A percentile compares a stretch with the other conserved stretches of the same genome.
Evolutionary conservation across 1,284 basidiomycete species (phyloP).

Genomic region (Earliella scabrosa): DNA sequence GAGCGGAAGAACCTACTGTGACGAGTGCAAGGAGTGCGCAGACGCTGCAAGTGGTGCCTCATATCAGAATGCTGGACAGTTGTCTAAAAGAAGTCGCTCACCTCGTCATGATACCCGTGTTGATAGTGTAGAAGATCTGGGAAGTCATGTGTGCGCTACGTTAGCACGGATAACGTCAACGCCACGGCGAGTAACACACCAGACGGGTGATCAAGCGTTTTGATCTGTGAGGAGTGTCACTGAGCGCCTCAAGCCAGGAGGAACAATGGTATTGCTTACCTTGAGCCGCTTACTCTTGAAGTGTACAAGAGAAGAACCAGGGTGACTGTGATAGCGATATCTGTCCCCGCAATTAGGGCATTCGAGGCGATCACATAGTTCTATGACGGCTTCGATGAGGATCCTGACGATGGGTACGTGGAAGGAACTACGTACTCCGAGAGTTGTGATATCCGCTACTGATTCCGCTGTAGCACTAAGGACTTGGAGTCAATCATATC

Average conservation of each 20-base stretch:
- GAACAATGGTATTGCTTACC: not conserved
- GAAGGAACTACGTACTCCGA: not conserved
- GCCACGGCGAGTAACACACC: not conserved
- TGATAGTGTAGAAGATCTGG: constrained; percentile 8
- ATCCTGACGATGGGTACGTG: not conserved
- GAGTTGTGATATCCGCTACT: not conserved
- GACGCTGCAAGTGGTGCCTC: not conserved
- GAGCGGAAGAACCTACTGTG: not conserved
- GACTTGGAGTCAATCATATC: too few relatives aligned
- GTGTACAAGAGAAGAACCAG: not conserved
- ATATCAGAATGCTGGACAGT: not conserved
- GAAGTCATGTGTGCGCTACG: not conserved
- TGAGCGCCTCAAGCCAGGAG: too few relatives aligned
- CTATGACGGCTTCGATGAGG: not conserved
- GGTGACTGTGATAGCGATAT: not conserved
- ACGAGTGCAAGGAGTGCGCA: constrained; percentile 1
- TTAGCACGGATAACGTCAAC: not conserved
- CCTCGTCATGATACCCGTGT: constrained; percentile 3
- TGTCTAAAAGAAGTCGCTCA: not conserved
- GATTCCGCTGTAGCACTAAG: not conserved
- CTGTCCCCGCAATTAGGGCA: not conserved
- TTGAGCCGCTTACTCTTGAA: not conserved
- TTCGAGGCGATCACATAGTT: not conserved
- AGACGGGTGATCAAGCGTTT: not conserved
- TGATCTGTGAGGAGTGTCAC: not conserved